Conservation (phyloP, 805 yeast genomes). For the Saitoella complicata region DNA sequence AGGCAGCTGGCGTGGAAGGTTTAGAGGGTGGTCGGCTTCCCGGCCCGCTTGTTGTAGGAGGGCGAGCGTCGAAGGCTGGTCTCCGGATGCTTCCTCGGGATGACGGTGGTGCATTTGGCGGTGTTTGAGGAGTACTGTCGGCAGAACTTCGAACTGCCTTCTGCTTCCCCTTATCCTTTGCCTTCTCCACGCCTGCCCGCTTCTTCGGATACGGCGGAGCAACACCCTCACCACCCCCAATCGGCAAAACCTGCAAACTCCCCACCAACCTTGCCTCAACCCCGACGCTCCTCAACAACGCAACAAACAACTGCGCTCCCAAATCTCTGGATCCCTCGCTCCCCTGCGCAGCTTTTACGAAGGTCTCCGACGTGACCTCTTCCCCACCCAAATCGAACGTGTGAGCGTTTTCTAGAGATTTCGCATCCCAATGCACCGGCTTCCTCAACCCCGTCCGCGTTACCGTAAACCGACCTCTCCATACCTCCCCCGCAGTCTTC, state of each 20-base stretch:
- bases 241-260: slow-evolving; percentile 53
- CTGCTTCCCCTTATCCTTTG: too few relatives aligned
- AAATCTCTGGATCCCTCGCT: slow-evolving; percentile 53
- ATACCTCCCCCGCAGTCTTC: background rate
- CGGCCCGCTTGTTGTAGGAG: too few relatives aligned
- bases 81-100: too few relatives aligned
- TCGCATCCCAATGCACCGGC: background rate
- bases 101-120: too few relatives aligned
- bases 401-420: background rate
- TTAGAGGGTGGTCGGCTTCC: too few relatives aligned
- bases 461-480: background rate
- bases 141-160: too few relatives aligned
- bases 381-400: background rate
- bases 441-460: background rate
- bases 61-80: too few relatives aligned
- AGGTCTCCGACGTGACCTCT: slow-evolving; percentile 1
- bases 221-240: too few relatives aligned
- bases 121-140: too few relatives aligned
- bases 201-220: too few relatives aligned
- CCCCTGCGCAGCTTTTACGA: slow-evolving; percentile 5
- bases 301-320: slow-evolving; percentile 76
- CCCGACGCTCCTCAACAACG: slow-evolving; percentile 52
- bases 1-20: too few relatives aligned
- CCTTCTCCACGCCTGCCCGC: too few relatives aligned
- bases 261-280: slow-evolving; percentile 59